Evolutionary conservation across 805 yeast species (phyloP).

Genomic region (Clavispora santaluciae): DNA sequence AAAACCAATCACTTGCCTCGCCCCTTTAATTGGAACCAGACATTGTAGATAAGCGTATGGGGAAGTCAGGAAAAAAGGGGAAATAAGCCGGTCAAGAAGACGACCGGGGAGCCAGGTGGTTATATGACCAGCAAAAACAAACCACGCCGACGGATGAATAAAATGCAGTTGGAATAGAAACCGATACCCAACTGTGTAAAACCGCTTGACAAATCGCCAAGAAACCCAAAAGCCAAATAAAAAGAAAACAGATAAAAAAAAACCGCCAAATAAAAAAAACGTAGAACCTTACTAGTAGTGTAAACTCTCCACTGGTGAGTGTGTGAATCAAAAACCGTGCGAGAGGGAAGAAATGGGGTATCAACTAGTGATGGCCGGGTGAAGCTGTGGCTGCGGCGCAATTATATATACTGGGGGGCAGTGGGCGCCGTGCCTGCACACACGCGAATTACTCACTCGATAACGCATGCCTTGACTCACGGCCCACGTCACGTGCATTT

Average conservation of each 20-base stretch:
- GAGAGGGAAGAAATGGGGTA: neutral
- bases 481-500: neutral
- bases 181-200: neutral
- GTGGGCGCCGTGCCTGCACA: neutral
- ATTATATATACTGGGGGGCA: neutral
- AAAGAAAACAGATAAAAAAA: neutral
- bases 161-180: neutral
- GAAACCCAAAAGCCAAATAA: neutral
- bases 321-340: neutral
- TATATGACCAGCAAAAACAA: neutral
- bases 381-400: slow-evolving; percentile 1
- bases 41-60: neutral
- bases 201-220: neutral
- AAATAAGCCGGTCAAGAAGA: neutral
- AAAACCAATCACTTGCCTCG: neutral
- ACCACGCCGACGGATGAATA: neutral
- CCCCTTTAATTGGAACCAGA: neutral
- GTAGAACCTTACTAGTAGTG: neutral
- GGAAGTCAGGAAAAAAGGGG: neutral
- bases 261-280: neutral
- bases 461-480: neutral
- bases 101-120: neutral
- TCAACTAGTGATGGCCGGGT: neutral
- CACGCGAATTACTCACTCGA: neutral
- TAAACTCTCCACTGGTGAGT: neutral